phyloP scores from a whole-genome alignment of 2,329 filamentous ascomycete species.

The Beauveria bassiana region DNA sequence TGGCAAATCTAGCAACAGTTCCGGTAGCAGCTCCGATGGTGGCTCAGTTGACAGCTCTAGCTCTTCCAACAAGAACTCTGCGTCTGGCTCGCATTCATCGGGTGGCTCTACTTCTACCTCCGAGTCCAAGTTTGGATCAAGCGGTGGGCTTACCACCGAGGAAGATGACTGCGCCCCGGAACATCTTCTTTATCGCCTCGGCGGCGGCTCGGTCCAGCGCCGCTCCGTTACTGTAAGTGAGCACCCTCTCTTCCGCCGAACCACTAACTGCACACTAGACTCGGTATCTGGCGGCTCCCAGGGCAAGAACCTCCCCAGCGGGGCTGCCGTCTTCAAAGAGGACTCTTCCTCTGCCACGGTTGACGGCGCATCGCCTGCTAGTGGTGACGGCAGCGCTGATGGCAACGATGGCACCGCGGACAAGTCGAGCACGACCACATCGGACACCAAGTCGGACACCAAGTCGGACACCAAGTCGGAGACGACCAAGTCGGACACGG shows the following conservation, averaged over 20 bases:
- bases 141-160: neutral
- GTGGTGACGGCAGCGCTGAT: neutral
- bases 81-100: neutral
- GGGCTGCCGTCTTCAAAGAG: conserved; percentile 3
- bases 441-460: neutral
- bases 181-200: conserved; percentile 13
- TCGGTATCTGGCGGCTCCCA: conserved; percentile 10
- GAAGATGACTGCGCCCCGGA: conserved; percentile 8
- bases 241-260: conserved; percentile 17
- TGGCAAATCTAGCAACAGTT: neutral
- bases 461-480: neutral
- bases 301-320: neutral
- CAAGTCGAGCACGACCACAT: neutral
- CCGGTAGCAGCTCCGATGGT: neutral
- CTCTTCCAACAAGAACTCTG: neutral
- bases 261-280: conserved; percentile 20
- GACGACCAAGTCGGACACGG: neutral
- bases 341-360: neutral
- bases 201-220: conserved; percentile 10
- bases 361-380: neutral
- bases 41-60: neutral
- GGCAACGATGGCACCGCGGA: neutral
- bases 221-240: conserved; percentile 19
- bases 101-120: neutral
- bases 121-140: neutral